Evolutionary conservation across 2,329 filamentous ascomycete genomes (phyloP).

Genomic region (Colletotrichum liaoningense): DNA sequence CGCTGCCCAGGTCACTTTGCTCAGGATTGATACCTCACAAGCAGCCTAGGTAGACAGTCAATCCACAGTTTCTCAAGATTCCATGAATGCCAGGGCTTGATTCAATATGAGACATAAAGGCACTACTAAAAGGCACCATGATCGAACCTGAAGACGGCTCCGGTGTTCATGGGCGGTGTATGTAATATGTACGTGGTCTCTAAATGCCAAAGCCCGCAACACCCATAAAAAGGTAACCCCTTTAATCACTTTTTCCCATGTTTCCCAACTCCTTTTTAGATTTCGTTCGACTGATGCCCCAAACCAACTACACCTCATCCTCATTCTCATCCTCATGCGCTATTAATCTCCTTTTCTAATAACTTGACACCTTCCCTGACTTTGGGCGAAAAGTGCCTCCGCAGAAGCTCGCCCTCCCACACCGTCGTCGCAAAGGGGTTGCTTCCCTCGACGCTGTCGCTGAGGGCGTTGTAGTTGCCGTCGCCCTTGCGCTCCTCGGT

Average conservation of each 20-base stretch:
- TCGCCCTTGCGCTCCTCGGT: slow-evolving; percentile 95
- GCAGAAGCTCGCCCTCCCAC: slow-evolving; percentile 92
- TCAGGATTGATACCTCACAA: not conserved
- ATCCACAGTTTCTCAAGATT: not conserved
- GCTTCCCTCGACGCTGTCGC: slow-evolving; percentile 81
- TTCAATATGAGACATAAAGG: not conserved
- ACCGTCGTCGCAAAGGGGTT: slow-evolving; percentile 92
- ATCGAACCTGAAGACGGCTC: not conserved
- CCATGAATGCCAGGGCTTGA: not conserved
- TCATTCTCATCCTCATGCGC: slow-evolving; percentile 20
- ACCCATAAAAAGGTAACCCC: not conserved
- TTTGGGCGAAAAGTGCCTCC: slow-evolving; percentile 86
- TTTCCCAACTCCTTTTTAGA: slow-evolving; percentile 18
- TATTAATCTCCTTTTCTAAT: slow-evolving; percentile 73
- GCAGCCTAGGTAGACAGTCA: slow-evolving; percentile 6
- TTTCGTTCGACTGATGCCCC: not conserved
- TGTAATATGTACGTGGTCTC: not conserved
- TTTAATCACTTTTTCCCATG: not conserved
- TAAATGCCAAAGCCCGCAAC: not conserved
- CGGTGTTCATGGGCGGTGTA: not conserved
- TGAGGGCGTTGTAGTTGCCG: slow-evolving; percentile 82
- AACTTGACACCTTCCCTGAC: slow-evolving; percentile 80
- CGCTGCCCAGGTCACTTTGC: not conserved
- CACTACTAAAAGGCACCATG: not conserved
- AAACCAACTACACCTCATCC: not conserved